Base-by-base conservation (phyloP, 2,329 filamentous ascomycete genomes). In the Cryphonectria nitschkei region DNA sequence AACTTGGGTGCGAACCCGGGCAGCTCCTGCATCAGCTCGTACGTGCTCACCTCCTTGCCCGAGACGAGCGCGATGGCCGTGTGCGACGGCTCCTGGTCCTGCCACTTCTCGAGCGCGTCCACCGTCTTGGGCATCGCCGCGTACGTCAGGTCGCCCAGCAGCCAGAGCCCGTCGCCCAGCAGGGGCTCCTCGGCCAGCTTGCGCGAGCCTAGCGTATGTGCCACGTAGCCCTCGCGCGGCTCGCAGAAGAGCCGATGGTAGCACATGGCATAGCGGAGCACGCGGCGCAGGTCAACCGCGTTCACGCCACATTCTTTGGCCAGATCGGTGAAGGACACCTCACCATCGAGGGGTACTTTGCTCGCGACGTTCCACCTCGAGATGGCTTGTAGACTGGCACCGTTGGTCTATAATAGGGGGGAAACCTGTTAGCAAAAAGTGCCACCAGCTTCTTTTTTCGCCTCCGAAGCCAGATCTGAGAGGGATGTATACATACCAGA, bases 71-170 rank as follows among this genome's bases (percentile, higher is more conserved):
- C 68, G 58, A 70, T 62, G 37, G 65, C 65, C 29, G 65, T 68
- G 65, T 70, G 65, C 9, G 68, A 68, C 4, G 69, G 65, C 65
- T 70, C 69, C 34, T 61, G 37, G 32, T 43, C 29, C 8, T 63
- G 52, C 69, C 69, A 70, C 65, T 63, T 68, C 65, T 65, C 43
- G 14, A 70, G 67, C 4, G 69, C 61, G n/a, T 64, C 46, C 32
- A 68, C 50, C 56, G 50, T 46, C 26, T 56, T 29, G 13, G 65
- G 43, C 65, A 26, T 26, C 13, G 65, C 65, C n/a, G 65, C 22
- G 26, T 56, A 54, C 14, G 19, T 56, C 43, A 56, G 65, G 29
- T 67, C 65, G 22, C 41, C 65, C 13, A 67, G 32, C 7, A 67
- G 41, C 65, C 65, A 67, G 41, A 50, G 34, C 11, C 65, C 65